Conservation (phyloP, 306 rosid species). For the Prinsepia uniflora region DNA sequence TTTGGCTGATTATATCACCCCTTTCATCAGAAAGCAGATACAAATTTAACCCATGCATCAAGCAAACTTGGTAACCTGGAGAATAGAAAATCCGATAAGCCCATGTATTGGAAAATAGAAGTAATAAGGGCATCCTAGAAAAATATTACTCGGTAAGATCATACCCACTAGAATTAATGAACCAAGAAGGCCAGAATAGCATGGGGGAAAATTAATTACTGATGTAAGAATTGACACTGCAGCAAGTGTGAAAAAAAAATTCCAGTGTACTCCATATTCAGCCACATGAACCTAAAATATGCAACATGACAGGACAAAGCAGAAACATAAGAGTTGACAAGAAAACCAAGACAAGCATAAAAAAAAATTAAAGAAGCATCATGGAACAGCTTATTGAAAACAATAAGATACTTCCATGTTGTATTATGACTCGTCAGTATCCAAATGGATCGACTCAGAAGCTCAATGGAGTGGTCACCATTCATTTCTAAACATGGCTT, state of each 20-base stretch:
- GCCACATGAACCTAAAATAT: slow-evolving; percentile 66
- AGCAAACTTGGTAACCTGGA: slow-evolving; percentile 69
- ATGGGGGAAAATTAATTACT: slow-evolving; percentile 52
- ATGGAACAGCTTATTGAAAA: background rate
- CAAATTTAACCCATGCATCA: slow-evolving; percentile 59
- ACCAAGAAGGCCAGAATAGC: slow-evolving; percentile 68
- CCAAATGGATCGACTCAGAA: background rate
- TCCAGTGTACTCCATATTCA: slow-evolving; percentile 98
- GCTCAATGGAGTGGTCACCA: background rate
- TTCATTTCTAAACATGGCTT: background rate
- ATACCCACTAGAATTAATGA: slow-evolving; percentile 74
- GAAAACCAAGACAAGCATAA: slow-evolving; percentile 8
- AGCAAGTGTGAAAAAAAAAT: slow-evolving; percentile 92
- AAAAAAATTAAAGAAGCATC: background rate
- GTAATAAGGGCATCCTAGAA: background rate
- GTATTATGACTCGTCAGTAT: background rate
- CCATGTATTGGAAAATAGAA: background rate
- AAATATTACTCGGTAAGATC: slow-evolving; percentile 18
- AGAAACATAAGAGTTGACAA: slow-evolving; percentile 4
- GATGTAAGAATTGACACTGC: slow-evolving; percentile 73
- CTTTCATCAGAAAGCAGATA: slow-evolving; percentile 75
- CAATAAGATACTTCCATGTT: background rate
- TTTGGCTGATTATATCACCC: slow-evolving; percentile 81
- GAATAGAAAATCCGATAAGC: slow-evolving; percentile 25
- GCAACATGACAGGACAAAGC: background rate